phyloP scores from a whole-genome alignment of 1,139 yeast species.

The Taiozyma sp. region DNA sequence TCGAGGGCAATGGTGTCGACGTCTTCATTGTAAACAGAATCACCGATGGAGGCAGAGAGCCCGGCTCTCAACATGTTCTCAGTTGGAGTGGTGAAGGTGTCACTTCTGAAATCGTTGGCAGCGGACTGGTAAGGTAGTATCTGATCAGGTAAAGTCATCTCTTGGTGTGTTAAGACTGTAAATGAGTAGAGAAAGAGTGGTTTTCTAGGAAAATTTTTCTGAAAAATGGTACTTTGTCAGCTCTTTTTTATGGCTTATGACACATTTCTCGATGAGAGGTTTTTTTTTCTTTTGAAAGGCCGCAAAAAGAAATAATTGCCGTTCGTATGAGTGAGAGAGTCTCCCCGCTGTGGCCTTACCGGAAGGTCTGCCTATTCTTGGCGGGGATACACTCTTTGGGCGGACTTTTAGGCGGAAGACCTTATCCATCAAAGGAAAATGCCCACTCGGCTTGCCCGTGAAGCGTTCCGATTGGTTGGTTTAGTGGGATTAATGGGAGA shows the following conservation, averaged over 20 bases:
- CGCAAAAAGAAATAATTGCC: conserved; percentile 6
- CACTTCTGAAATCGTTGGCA: conserved; percentile 70
- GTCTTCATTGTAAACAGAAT: conserved; percentile 87
- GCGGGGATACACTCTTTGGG: too few relatives aligned
- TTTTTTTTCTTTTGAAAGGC: too few relatives aligned
- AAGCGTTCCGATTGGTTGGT: not conserved
- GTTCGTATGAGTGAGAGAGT: not conserved
- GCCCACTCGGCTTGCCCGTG: not conserved
- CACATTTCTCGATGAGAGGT: not conserved
- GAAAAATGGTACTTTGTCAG: not conserved
- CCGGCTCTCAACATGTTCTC: conserved; percentile 66
- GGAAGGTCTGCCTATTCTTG: not conserved
- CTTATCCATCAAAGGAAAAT: too few relatives aligned
- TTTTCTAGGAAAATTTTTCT: not conserved
- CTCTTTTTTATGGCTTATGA: not conserved
- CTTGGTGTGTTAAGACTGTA: not conserved
- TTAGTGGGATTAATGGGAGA: too few relatives aligned
- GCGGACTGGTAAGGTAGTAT: conserved; percentile 28
- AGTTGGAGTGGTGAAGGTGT: conserved; percentile 92
- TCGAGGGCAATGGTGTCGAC: conserved; percentile 63
- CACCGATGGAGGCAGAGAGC: conserved; percentile 65
- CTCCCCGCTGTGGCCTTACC: conserved; percentile 2
- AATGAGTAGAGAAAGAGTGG: not conserved
- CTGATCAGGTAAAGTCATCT: not conserved
- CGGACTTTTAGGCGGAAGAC: too few relatives aligned